Percentiles rank a stretch among this genome's conserved stretches.
Conservation (phyloP, 805 yeast species). For the Cyberlindnera amylophila region DNA sequence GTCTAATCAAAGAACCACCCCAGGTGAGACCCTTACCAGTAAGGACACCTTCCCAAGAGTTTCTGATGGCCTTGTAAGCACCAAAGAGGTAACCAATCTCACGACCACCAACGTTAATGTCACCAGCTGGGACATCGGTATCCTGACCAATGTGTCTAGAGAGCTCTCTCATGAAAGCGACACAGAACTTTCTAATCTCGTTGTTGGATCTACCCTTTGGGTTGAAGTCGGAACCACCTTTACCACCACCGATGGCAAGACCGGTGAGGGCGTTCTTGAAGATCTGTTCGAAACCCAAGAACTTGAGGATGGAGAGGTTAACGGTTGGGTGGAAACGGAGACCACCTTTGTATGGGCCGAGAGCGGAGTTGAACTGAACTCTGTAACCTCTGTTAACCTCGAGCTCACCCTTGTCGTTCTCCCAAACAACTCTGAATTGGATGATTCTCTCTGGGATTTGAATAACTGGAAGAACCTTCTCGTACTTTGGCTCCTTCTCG, state of each 20-base stretch:
- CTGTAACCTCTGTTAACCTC: slow-evolving; percentile 97
- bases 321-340: slow-evolving; percentile 97
- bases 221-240: slow-evolving; percentile 98
- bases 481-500: slow-evolving; percentile 83
- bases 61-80: slow-evolving; percentile 88
- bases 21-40: slow-evolving; percentile 97
- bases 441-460: slow-evolving; percentile 94
- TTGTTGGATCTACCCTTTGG: slow-evolving; percentile 91
- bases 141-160: slow-evolving; percentile 95
- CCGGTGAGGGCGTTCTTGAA: slow-evolving; percentile 98
- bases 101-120: slow-evolving; percentile 93
- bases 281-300: slow-evolving; percentile 96
- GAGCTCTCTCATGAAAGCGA: slow-evolving; percentile 91
- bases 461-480: slow-evolving; percentile 82
- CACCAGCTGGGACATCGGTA: slow-evolving; percentile 99
- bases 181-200: slow-evolving; percentile 97
- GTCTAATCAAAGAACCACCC: slow-evolving; percentile 99
- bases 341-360: slow-evolving; percentile 99
- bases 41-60: slow-evolving; percentile 94
- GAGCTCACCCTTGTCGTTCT: slow-evolving; percentile 86
- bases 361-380: slow-evolving; percentile 96
- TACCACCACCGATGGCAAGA: slow-evolving; percentile 98
- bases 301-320: slow-evolving; percentile 90
- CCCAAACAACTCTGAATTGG: slow-evolving; percentile 98
- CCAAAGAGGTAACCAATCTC: slow-evolving; percentile 82